Conservation (phyloP, 1,284 basidiomycete species). For the Sporisorium graminicola region DNA sequence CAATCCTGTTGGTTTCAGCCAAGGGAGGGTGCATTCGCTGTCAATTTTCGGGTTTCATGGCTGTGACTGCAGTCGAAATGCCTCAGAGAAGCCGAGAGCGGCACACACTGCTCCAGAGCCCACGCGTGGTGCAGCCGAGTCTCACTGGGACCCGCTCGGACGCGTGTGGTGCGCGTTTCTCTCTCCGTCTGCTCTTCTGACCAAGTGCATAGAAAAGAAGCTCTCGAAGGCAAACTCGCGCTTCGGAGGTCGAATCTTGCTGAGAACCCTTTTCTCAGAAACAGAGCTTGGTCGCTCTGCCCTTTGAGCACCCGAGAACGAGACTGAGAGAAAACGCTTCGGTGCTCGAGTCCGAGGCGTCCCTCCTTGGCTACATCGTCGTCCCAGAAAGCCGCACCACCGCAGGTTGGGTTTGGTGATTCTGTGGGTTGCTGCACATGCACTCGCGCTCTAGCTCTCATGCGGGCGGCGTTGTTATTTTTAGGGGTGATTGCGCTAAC, state of each 20-base stretch:
- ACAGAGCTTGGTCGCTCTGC: neutral
- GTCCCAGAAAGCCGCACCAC: neutral
- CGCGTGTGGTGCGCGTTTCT: constrained; percentile 5
- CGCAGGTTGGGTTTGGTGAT: neutral
- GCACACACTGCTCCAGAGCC: constrained; percentile 3
- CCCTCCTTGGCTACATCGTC: neutral
- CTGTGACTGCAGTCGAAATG: constrained; percentile 3
- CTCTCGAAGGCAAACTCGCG: neutral
- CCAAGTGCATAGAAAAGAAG: no score
- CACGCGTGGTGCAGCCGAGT: neutral
- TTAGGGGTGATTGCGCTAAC: constrained; percentile 1
- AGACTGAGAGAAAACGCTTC: neutral
- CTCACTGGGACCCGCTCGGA: neutral
- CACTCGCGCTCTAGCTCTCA: no score
- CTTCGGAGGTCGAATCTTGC: neutral
- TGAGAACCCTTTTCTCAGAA: neutral
- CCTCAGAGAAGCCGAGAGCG: constrained; percentile 2
- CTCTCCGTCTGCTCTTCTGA: neutral
- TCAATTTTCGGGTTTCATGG: neutral
- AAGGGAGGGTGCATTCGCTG: neutral
- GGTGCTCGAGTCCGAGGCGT: neutral
- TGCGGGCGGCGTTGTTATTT: neutral
- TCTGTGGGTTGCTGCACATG: neutral
- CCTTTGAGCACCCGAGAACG: no score
- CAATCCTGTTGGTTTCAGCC: constrained; percentile 5